Percentiles rank a stretch among this genome's conserved stretches.
Conservation (phyloP, 208 protist species). For the Trypanosoma rangeli region DNA sequence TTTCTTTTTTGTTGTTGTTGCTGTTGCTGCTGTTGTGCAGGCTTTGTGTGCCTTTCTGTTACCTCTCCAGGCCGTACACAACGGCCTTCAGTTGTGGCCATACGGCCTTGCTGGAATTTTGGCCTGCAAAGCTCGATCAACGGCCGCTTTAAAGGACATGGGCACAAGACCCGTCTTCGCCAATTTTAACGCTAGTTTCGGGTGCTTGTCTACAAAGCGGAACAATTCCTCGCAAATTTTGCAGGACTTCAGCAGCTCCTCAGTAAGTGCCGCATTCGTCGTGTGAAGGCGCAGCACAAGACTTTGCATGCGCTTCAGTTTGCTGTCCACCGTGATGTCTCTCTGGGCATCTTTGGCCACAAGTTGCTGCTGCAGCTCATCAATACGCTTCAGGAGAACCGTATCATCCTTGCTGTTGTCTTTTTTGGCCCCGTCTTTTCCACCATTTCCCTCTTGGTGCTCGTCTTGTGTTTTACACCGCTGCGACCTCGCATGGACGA, state of each 20-base stretch:
- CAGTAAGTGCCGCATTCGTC: conserved; percentile 41
- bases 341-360: conserved; percentile 56
- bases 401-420: conserved; percentile 7
- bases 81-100: conserved; percentile 63
- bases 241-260: conserved; percentile 50
- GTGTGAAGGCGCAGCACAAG: conserved; percentile 68
- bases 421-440: background rate
- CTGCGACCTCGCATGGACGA: background rate
- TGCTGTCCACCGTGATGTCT: conserved; percentile 81
- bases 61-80: background rate
- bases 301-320: conserved; percentile 86
- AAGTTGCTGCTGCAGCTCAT: conserved; percentile 44
- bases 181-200: conserved; percentile 54
- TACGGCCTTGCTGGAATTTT: conserved; percentile 47
- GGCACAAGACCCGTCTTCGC: conserved; percentile 41
- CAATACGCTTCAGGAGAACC: conserved; percentile 38
- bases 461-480: conserved; percentile 13
- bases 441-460: background rate
- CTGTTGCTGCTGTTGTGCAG: too few relatives aligned
- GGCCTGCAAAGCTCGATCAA: conserved; percentile 40
- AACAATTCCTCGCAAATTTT: conserved; percentile 64
- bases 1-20: background rate
- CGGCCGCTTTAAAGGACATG: conserved; percentile 44
- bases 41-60: background rate
- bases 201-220: conserved; percentile 45